Evolutionary conservation across 305 asterid species (phyloP).

Genomic region (Stenogyne calaminthoides): DNA sequence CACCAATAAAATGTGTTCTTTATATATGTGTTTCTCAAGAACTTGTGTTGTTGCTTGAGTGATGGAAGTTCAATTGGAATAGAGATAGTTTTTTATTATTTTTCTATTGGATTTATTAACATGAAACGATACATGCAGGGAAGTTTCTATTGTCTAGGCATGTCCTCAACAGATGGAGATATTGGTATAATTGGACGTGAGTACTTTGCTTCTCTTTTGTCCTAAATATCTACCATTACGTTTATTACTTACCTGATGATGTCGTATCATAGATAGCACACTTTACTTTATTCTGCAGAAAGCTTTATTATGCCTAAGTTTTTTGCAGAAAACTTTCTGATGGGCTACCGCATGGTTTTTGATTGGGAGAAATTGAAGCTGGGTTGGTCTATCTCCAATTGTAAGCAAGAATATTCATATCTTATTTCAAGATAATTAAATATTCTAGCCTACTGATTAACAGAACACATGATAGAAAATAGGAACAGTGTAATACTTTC

Average conservation of each 20-base stretch:
- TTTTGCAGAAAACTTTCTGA: conserved; percentile 67
- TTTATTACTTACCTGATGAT: conserved; percentile 1
- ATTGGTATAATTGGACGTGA: conserved; percentile 79
- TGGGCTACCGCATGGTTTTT: conserved; percentile 81
- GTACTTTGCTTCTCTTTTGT: conserved; percentile 33
- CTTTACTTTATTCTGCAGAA: background rate
- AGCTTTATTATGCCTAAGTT: background rate
- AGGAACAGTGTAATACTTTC: background rate
- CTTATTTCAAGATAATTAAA: no score
- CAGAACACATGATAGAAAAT: background rate
- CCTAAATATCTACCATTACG: background rate
- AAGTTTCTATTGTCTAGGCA: conserved; percentile 54
- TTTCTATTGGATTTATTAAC: conserved; percentile 13
- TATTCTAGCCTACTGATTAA: background rate
- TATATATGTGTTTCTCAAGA: background rate
- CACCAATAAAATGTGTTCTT: background rate
- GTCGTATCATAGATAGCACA: background rate
- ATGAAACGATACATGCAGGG: conserved; percentile 54
- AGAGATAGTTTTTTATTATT: background rate
- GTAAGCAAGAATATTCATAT: conserved; percentile 48
- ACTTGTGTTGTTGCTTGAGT: background rate
- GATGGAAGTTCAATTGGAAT: conserved; percentile 2
- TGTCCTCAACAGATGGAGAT: conserved; percentile 35
- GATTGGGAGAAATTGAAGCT: conserved; percentile 74
- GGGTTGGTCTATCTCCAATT: conserved; percentile 78